phyloP scores from a whole-genome alignment of 257 asterid genomes.

The Lithospermum erythrorhizon region DNA sequence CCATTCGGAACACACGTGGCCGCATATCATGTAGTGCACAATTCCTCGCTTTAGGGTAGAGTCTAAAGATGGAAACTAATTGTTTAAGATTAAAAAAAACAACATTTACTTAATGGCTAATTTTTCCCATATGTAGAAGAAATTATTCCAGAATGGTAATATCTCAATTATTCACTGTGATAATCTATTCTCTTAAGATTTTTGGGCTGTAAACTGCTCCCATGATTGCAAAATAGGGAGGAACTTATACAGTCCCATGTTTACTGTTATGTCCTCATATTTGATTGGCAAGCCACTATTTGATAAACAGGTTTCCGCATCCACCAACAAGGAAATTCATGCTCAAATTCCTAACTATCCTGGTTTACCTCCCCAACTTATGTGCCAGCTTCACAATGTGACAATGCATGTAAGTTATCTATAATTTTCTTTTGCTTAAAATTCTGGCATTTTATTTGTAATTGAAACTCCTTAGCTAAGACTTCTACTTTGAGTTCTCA shows the following conservation, averaged over 20 bases:
- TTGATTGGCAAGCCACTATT: neutral
- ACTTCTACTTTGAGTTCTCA: slow-evolving; percentile 24
- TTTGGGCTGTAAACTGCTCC: neutral
- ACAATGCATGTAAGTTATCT: slow-evolving; percentile 75
- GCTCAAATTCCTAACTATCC: slow-evolving; percentile 80
- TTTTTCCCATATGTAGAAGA: too few species aligned
- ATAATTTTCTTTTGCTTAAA: neutral
- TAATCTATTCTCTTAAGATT: neutral
- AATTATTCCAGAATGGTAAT: neutral
- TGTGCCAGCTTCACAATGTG: slow-evolving; percentile 93
- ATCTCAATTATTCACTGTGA: too few species aligned
- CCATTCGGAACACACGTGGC: neutral
- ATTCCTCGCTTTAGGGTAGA: neutral
- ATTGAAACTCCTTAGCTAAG: neutral
- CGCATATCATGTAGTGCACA: neutral
- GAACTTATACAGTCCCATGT: neutral
- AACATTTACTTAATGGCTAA: too few species aligned
- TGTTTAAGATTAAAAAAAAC: too few species aligned
- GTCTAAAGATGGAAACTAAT: neutral
- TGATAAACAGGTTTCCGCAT: slow-evolving; percentile 66
- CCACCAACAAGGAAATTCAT: slow-evolving; percentile 87
- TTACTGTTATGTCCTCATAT: neutral
- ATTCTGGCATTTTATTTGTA: neutral
- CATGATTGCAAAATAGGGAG: neutral
- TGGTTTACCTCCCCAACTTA: slow-evolving; percentile 80